Base-by-base conservation (phyloP, 106 monocot species). In the Allium sativum region DNA sequence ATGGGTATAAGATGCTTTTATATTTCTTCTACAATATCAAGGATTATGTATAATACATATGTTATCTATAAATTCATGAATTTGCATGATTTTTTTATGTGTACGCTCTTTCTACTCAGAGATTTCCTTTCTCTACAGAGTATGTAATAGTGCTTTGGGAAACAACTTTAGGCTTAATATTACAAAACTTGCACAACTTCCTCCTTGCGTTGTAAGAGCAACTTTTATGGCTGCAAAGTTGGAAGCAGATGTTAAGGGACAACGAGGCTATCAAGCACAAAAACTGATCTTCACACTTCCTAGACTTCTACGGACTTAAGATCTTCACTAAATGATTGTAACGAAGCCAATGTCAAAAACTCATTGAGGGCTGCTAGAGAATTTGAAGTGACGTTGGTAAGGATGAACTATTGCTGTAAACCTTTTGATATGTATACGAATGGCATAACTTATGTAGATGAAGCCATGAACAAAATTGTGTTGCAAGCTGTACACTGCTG, bases 101-200 rank as follows among this genome's bases (percentile, higher is more conserved):
- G n/a, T n/a, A n/a, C n/a, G n/a, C n/a, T n/a, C n/a, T n/a, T n/a
- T n/a, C n/a, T n/a, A n/a, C n/a, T 55, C 31, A 68, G 98, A 85
- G 18, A 62, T 98, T 42, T 92, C 88, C 19, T 98, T 98, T 65
- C 88, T 98, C 31, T 98, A 98, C 52, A 98, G 92, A 52, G 67
- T 98, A 72, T 77, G 81, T 69, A 55, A 13, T 60, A 92, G 98
- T 55, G 80, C 92, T 69, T 85, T 84, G 44, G 91, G 85, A 59
- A 98, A 75, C 59, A 98, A 88, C 76, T 98, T 98, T 68, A 92
- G 98, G 58, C 78, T 98, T 69, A 98, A 92, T 74, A 88, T 98
- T 69, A 92, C 98, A 1, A 65, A 76, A 13, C 90, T 98, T 77
- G 92, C 98, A 21, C 92, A 98, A 92, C 91, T 91, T 62, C 48